A percentile compares a stretch with the other conserved stretches of the same genome.
Conservation (phyloP, 2,329 filamentous ascomycete species). For the Nigrospora osmanthi region DNA sequence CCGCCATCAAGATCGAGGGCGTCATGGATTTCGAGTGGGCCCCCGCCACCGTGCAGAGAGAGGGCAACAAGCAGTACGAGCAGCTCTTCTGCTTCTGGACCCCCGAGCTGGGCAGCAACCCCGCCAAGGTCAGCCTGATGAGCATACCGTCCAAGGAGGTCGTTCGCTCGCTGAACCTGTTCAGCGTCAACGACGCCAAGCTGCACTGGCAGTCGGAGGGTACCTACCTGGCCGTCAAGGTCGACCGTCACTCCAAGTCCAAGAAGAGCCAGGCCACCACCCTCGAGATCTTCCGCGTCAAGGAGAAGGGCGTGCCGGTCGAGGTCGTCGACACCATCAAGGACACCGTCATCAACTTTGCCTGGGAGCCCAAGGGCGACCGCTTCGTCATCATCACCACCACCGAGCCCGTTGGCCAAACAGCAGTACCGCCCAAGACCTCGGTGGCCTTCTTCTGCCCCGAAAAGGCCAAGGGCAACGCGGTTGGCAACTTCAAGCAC, state of each 20-base stretch:
- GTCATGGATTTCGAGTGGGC: constrained; percentile 98
- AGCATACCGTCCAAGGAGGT: constrained; percentile 91
- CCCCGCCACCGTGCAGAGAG: constrained; percentile 71
- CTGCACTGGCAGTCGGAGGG: constrained; percentile 97
- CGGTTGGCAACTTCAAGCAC: constrained; percentile 90
- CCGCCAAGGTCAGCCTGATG: constrained; percentile 95
- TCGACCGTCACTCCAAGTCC: constrained; percentile 96
- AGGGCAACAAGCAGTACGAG: constrained; percentile 85
- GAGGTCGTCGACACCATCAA: constrained; percentile 97
- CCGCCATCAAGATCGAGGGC: constrained; percentile 90
- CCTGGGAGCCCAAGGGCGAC: constrained; percentile 97
- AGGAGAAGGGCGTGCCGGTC: constrained; percentile 95
- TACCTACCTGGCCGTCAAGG: constrained; percentile 94
- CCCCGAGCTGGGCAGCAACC: constrained; percentile 94
- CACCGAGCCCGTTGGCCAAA: constrained; percentile 69
- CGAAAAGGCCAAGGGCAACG: constrained; percentile 79
- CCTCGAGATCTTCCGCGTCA: constrained; percentile 94
- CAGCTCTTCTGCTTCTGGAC: constrained; percentile 99
- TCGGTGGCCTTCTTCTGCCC: constrained; percentile 94
- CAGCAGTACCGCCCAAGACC: constrained; percentile 87
- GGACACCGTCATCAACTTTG: constrained; percentile 98
- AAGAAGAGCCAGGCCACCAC: constrained; percentile 98
- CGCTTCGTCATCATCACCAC: constrained; percentile 96
- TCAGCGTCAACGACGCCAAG: constrained; percentile 96
- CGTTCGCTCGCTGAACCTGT: constrained; percentile 89